These are phyloP conservation scores for Suhomyces faveliae DNA, from an alignment of 805 yeast genomes.

Conservation along the genomic window DNA sequence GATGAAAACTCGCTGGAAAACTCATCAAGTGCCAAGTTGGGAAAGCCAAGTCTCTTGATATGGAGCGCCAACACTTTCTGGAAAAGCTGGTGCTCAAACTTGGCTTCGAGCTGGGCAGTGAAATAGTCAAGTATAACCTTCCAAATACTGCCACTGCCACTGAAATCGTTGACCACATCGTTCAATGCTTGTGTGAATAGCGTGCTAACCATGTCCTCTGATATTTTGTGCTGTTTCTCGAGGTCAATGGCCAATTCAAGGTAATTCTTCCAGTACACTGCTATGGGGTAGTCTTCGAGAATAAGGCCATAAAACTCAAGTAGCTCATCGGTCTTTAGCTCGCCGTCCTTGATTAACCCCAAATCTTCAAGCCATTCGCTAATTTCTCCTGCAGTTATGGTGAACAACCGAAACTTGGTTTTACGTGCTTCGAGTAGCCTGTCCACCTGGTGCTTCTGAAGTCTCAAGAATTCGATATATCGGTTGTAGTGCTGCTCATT, in stretches of 20 bases:
- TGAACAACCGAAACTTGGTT: constrained; percentile 2
- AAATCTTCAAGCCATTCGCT: constrained; percentile 20
- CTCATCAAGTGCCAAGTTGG: constrained; percentile 41
- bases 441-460: background rate
- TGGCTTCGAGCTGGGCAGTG: constrained; percentile 8
- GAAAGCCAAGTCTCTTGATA: constrained; percentile 34
- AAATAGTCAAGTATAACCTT: constrained; percentile 10
- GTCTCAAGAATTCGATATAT: background rate
- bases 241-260: constrained; percentile 13
- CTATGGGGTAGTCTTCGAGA: constrained; percentile 20
- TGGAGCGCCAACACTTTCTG: constrained; percentile 21
- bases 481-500: background rate
- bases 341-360: constrained; percentile 10
- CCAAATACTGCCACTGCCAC: constrained; percentile 22
- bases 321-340: constrained; percentile 4
- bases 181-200: constrained; percentile 20
- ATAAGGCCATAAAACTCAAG: constrained; percentile 16
- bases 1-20: constrained; percentile 41
- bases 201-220: constrained; percentile 2
- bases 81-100: constrained; percentile 8
- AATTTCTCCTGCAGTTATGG: constrained; percentile 12
- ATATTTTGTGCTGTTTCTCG: background rate
- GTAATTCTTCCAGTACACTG: constrained; percentile 20
- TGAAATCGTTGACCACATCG: constrained; percentile 26
- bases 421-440: background rate